Evolutionary conservation across 2,329 filamentous ascomycete genomes (phyloP), one percentile per base, ranked within the genome.

Genomic region (Monosporascus sp.): DNA sequence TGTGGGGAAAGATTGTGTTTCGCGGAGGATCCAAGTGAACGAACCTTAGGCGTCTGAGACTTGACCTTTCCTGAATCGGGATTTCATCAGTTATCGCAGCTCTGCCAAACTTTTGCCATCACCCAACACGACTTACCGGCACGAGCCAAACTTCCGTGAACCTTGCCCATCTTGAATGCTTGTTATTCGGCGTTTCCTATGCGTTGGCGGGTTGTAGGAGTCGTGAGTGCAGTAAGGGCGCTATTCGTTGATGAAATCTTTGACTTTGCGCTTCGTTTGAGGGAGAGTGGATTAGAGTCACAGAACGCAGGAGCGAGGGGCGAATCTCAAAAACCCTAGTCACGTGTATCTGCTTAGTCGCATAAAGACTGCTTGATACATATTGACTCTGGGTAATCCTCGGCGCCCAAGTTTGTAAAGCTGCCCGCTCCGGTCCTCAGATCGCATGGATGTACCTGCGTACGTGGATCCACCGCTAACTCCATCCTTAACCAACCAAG

Each of bases 11-110:
- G 37, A 47, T 47, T 27, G 27, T 50, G 8, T 46, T 17, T 22
- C 20, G 24, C 9, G n/a, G 43, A 27, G 24, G 57, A 52, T 56
- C 37, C 60, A 57, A 58, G 24, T 60, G 59, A 62, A 76, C 83
- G 76, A 83, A 91, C 88, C 86, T 93, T 92, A 72, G 89, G 89
- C 68, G 89, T 93, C 79, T 93, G 89, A 80, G 89, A 93, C 88
- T 96, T 95, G 86, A 96, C 91, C 85, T 96, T 96, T 82, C 90
- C 90, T 80, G 59, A 38, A 57, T 70, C 59, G 68, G 64, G 61
- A 51, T 59, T 52, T 53, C 56, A 50, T 52, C 50, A 53, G 41
- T 18, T 44, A 27, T 48, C n/a, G 7, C 27, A 31, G 39, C 41
- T 43, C 48, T 47, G 18, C 27, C 9, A 46, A 38, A 53, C 48